Percentiles rank a stretch among this genome's conserved stretches.
Conservation (phyloP, 1,284 basidiomycete species). For the Sanghuangporus weigelae region DNA sequence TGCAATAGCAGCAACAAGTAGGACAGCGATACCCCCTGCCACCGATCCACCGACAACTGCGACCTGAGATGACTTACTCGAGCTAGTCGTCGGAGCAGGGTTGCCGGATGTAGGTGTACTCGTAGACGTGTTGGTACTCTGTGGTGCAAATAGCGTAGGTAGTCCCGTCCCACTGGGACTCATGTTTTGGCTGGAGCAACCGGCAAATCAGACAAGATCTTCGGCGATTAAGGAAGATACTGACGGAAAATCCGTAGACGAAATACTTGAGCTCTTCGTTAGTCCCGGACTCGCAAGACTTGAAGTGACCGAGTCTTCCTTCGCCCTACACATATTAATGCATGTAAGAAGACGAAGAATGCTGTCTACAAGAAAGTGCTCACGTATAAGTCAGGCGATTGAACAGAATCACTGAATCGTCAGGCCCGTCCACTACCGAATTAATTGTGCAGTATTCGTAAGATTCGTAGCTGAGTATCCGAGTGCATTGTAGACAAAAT, state of each 20-base stretch:
- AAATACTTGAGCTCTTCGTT: background rate
- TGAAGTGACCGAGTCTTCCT: background rate
- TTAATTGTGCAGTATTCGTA: slow-evolving; percentile 5
- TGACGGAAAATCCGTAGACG: background rate
- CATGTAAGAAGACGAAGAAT: background rate
- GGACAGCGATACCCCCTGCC: background rate
- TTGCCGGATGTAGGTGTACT: background rate
- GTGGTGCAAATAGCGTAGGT: background rate
- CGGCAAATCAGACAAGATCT: background rate
- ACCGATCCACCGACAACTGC: background rate
- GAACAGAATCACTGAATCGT: slow-evolving; percentile 1
- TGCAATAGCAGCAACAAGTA: background rate
- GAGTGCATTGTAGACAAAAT: slow-evolving; percentile 10
- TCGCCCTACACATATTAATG: background rate
- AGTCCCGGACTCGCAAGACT: background rate
- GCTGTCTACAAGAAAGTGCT: background rate
- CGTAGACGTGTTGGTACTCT: background rate
- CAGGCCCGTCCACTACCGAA: background rate
- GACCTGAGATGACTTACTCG: background rate
- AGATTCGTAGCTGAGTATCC: background rate
- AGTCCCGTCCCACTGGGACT: no score
- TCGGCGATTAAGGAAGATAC: background rate
- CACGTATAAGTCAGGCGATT: slow-evolving; percentile 13
- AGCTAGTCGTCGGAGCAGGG: background rate
- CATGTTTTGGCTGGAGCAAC: background rate